Evolutionary conservation across 257 asterid genomes (phyloP).

Genomic region (Przewalskia tangutica): DNA sequence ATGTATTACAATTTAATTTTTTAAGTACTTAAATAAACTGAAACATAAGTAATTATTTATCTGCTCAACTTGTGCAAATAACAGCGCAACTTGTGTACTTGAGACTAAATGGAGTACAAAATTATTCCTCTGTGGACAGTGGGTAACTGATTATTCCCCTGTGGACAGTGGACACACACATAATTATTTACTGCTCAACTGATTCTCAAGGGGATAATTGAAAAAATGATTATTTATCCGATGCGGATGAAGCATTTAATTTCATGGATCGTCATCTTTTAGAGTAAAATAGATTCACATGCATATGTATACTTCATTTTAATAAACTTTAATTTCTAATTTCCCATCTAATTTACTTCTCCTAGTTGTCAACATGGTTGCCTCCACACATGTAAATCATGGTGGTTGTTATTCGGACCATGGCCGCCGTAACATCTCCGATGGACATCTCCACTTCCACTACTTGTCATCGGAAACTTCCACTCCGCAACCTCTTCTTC

Average conservation of each 20-base stretch:
- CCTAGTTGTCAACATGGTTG: constrained; percentile 17
- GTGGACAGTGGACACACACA: too few relatives aligned
- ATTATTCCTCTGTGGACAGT: too few relatives aligned
- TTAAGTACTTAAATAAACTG: not conserved
- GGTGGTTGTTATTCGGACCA: constrained; percentile 4
- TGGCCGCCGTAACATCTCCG: constrained; percentile 18
- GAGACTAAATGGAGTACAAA: too few relatives aligned
- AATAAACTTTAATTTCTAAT: too few relatives aligned
- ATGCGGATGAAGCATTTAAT: too few relatives aligned
- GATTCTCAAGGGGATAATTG: too few relatives aligned
- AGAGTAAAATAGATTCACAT: not conserved
- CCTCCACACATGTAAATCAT: constrained; percentile 15
- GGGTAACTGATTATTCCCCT: not conserved
- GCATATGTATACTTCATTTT: not conserved
- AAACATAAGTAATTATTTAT: not conserved
- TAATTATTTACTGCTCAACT: too few relatives aligned
- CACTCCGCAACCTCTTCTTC: constrained; percentile 10
- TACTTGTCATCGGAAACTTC: constrained; percentile 7
- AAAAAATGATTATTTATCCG: too few relatives aligned
- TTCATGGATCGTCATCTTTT: not conserved
- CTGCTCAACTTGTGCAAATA: too few relatives aligned
- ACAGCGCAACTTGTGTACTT: not conserved
- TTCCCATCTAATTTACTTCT: not conserved
- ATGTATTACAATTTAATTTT: not conserved
- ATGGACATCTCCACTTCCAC: constrained; percentile 9